These are phyloP conservation scores for Coemansia sp. DNA, from an alignment of 192 early-diverging fungal species.

Conservation along the genomic window DNA sequence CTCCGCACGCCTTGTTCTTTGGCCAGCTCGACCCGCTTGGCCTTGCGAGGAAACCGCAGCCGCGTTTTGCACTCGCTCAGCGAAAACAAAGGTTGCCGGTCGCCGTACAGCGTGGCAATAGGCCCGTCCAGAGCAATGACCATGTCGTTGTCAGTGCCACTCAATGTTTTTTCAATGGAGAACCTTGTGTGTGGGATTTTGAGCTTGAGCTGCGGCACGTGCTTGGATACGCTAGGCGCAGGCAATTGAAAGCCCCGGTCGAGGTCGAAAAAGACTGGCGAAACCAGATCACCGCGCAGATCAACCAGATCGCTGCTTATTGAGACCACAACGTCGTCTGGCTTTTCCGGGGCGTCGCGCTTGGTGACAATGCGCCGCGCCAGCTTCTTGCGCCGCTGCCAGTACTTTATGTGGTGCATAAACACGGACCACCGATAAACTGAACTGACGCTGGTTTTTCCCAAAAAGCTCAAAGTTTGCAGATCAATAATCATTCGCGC, in stretches of 20 bases:
- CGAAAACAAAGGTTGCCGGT: constrained; percentile 41
- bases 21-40: constrained; percentile 32
- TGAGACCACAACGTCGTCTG: constrained; percentile 37
- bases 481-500: constrained; percentile 40
- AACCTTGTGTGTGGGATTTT: constrained; percentile 39
- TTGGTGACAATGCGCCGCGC: constrained; percentile 45
- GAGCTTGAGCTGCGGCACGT: constrained; percentile 38
- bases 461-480: constrained; percentile 23
- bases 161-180: constrained; percentile 21
- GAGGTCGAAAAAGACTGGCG: constrained; percentile 39
- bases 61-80: constrained; percentile 26
- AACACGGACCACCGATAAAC: constrained; percentile 52
- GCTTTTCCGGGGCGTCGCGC: constrained; percentile 13
- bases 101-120: constrained; percentile 43
- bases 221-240: constrained; percentile 2
- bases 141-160: constrained; percentile 27
- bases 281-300: constrained; percentile 38
- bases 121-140: constrained; percentile 26
- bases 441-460: constrained; percentile 31
- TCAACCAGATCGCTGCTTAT: constrained; percentile 44
- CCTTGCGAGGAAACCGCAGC: constrained; percentile 34
- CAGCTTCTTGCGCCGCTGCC: constrained; percentile 43
- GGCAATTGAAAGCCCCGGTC: constrained; percentile 13
- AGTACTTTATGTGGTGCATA: constrained; percentile 52
- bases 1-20: constrained; percentile 39